Conservation (phyloP, 2,329 filamentous ascomycete species). For the Botrytis aclada region DNA sequence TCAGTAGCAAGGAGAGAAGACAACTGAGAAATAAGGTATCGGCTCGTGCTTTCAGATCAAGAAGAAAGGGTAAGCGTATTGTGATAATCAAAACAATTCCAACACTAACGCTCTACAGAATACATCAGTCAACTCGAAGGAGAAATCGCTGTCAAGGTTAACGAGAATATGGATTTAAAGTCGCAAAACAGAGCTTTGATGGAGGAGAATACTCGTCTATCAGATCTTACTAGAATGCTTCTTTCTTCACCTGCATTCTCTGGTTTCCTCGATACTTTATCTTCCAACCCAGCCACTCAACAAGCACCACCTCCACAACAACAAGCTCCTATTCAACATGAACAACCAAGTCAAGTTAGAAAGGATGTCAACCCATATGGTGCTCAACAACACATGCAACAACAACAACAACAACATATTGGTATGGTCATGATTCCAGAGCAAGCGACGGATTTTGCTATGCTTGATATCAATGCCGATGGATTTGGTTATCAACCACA, state of each 20-base stretch:
- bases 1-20: slow-evolving; percentile 95
- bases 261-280: slow-evolving; percentile 71
- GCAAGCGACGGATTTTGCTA: slow-evolving; percentile 69
- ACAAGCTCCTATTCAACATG: slow-evolving; percentile 31
- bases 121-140: slow-evolving; percentile 93
- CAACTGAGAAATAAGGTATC: slow-evolving; percentile 99
- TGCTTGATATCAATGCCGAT: slow-evolving; percentile 59
- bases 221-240: slow-evolving; percentile 76
- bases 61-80: slow-evolving; percentile 79
- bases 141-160: slow-evolving; percentile 79
- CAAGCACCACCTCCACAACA: slow-evolving; percentile 37
- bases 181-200: slow-evolving; percentile 75
- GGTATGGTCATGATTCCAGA: slow-evolving; percentile 83
- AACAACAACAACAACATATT: slow-evolving; percentile 58
- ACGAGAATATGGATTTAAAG: slow-evolving; percentile 78
- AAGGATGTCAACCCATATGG: slow-evolving; percentile 66
- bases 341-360: slow-evolving; percentile 48
- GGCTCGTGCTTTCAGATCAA: slow-evolving; percentile 93
- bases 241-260: slow-evolving; percentile 79
- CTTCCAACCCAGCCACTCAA: slow-evolving; percentile 52
- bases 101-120: slow-evolving; percentile 65
- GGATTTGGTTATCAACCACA: slow-evolving; percentile 63
- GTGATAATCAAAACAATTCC: neutral
- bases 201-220: slow-evolving; percentile 81
- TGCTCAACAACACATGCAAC: slow-evolving; percentile 50